Percentiles rank a stretch among this genome's conserved stretches.
Conservation (phyloP, 129 eudicot species). For the Tagetes patula region DNA sequence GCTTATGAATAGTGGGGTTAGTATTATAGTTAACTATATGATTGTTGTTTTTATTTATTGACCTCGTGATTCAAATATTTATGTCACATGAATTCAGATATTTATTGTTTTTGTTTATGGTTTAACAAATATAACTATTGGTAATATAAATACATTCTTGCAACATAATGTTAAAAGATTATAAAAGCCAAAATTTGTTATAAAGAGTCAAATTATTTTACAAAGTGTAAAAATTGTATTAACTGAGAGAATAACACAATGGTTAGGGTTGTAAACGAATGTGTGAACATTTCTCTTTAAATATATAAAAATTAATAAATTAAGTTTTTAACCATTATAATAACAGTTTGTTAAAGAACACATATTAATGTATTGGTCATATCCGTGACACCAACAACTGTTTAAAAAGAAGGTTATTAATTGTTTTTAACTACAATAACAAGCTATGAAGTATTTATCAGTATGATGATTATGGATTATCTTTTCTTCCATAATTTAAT, state of each 20-base stretch:
- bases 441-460: background rate
- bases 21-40: constrained; percentile 34
- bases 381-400: too few relatives aligned
- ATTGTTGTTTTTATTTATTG: constrained; percentile 23
- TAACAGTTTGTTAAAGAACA: background rate
- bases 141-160: background rate
- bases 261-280: background rate
- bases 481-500: background rate
- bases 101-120: background rate
- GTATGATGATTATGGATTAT: background rate
- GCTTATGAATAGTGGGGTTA: constrained; percentile 25
- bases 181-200: background rate
- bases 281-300: background rate
- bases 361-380: too few relatives aligned
- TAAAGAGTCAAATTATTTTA: background rate
- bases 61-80: constrained; percentile 33
- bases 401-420: too few relatives aligned
- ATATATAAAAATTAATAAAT: background rate
- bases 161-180: background rate
- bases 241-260: background rate
- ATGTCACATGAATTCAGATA: constrained; percentile 19
- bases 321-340: background rate
- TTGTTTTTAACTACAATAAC: background rate
- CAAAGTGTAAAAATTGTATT: too few relatives aligned
- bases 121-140: background rate